These are phyloP conservation scores for Cymbopogon citratus DNA, from an alignment of 176 grass and related monocot genomes.

Conservation along the genomic window DNA sequence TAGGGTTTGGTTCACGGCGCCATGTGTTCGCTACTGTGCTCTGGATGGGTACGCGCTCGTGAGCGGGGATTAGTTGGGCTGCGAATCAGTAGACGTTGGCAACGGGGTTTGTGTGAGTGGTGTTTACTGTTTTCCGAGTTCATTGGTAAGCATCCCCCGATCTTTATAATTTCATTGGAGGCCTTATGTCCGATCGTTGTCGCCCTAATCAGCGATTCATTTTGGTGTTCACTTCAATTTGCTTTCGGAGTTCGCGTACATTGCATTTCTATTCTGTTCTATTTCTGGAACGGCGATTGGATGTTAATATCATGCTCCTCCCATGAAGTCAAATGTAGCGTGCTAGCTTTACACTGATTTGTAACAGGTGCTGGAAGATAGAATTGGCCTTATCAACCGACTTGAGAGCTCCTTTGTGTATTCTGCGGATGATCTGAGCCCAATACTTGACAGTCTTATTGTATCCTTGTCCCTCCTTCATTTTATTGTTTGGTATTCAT, in stretches of 20 bases:
- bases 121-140: too few relatives aligned
- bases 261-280: not conserved
- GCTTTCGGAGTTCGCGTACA: not conserved
- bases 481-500: not conserved
- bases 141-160: not conserved
- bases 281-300: not conserved
- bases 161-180: not conserved
- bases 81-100: not conserved
- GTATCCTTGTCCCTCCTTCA: conserved; percentile 51
- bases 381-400: conserved; percentile 53
- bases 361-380: conserved; percentile 54
- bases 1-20: conserved; percentile 25
- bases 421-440: conserved; percentile 30
- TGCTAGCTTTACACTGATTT: not conserved
- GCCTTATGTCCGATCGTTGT: not conserved
- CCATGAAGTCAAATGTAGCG: not conserved
- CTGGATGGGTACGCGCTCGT: not conserved
- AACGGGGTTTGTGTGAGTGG: too few relatives aligned
- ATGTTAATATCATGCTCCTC: not conserved
- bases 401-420: conserved; percentile 47
- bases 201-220: not conserved
- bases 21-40: not conserved
- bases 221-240: not conserved
- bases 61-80: not conserved
- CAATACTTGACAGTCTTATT: conserved; percentile 47